Evolutionary conservation across 495 filamentous ascomycete genomes (phyloP), one percentile per base, ranked within the genome.

Genomic region (Trichocladium uniseriatum): DNA sequence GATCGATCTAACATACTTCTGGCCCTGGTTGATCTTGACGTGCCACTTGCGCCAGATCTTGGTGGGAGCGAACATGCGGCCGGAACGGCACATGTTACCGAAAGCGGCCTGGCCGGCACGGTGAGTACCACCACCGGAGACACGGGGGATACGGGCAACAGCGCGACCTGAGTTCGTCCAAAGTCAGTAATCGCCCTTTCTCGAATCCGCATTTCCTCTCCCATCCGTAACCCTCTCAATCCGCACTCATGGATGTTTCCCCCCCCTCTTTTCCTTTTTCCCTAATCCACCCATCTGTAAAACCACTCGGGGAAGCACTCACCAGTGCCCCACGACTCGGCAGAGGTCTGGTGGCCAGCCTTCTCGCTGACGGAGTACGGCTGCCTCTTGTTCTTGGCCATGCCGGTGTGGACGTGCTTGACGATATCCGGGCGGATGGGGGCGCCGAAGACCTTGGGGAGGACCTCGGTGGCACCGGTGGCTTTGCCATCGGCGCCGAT

Each of bases 31-130:
- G 84, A 98, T 79, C 86, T 97, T 98, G 77, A 95, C 86, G 80
- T 98, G 94, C 94, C 94, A 98, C 79, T 95, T 97, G 67, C 92
- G 79, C 92, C 92, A 98, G 77, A 95, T 87, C 83, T 97, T 97
- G 73, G 92, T 98, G 57, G 92, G 92, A 56, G 92, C 92, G 78
- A 98, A 98, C 94, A 98, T 98, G 75, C 92, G 94, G 75, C 92
- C 92, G 64, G 91, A 95, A 71, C 92, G 89, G 78, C 92, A 98
- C 89, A 85, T 82, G 84, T 98, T 98, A 84, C 92, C 92, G 76
- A 98, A 98, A 58, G 92, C 92, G 75, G 92, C 92, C 78, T 98
- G 92, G 77, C 92, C 92, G 69, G 92, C 92, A 80, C 92, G 92
- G 81, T 98, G 92, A 69, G 92, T 98, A 84, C 92, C 92, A 78